Conservation (phyloP, 2,329 filamentous ascomycete species). For the Aspergillus fumigatiaffinis region DNA sequence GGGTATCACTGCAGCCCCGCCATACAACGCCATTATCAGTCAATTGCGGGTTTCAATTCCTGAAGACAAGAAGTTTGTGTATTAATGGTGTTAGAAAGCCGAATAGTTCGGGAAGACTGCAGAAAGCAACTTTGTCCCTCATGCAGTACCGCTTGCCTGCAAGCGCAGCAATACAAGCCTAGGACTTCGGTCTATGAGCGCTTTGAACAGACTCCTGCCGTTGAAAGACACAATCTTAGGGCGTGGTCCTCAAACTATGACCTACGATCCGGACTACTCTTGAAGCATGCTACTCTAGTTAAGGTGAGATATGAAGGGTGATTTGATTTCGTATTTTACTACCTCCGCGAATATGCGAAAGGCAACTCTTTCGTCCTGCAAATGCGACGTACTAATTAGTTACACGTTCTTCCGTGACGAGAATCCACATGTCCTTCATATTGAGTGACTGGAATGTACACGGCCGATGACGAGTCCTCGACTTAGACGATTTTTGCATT, state of each 20-base stretch:
- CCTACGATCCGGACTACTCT: neutral
- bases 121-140: too few species aligned
- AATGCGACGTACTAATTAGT: neutral
- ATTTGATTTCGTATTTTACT: neutral
- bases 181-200: neutral
- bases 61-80: too few species aligned
- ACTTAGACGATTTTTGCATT: constrained; percentile 6
- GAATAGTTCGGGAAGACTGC: too few species aligned
- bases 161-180: neutral
- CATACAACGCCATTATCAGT: too few species aligned
- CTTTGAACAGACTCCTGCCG: neutral
- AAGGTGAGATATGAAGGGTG: neutral
- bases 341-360: neutral
- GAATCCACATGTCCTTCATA: neutral
- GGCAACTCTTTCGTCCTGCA: neutral
- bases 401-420: neutral
- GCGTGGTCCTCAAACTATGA: neutral
- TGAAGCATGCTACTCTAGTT: neutral
- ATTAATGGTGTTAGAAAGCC: too few species aligned
- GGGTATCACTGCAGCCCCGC: neutral
- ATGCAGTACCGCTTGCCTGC: too few species aligned
- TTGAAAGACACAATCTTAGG: neutral
- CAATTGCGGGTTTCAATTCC: too few species aligned
- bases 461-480: neutral
- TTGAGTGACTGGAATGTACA: neutral